Percentiles rank a stretch among this genome's conserved stretches.
phyloP scores from a whole-genome alignment of 257 asterid species.

The Solanum habrochaites region DNA sequence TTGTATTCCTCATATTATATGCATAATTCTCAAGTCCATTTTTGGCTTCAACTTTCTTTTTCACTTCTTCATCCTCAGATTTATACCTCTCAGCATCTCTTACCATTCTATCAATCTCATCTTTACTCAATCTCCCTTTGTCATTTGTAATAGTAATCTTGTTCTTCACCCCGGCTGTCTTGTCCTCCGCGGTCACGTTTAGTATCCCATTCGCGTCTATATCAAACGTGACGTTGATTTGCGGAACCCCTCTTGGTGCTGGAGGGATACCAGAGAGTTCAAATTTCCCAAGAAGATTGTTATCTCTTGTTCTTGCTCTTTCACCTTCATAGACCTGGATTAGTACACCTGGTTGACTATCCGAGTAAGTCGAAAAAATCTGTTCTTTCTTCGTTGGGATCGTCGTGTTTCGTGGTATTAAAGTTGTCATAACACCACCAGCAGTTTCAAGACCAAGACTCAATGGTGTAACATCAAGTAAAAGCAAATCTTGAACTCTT shows the following conservation, averaged over 20 bases:
- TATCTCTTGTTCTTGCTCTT: slow-evolving; percentile 37
- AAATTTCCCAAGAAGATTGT: slow-evolving; percentile 37
- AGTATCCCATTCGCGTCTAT: slow-evolving; percentile 44
- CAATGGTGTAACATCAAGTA: slow-evolving; percentile 43
- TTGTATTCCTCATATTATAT: slow-evolving; percentile 52
- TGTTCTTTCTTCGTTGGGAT: slow-evolving; percentile 49
- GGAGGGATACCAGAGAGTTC: slow-evolving; percentile 52
- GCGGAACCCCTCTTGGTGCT: slow-evolving; percentile 51
- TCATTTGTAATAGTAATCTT: slow-evolving; percentile 50
- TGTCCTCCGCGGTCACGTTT: slow-evolving; percentile 43
- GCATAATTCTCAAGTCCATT: slow-evolving; percentile 40
- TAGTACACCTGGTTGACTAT: slow-evolving; percentile 45
- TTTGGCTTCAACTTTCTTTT: slow-evolving; percentile 48
- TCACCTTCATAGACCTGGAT: slow-evolving; percentile 52
- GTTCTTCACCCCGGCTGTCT: slow-evolving; percentile 42
- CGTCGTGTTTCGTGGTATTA: slow-evolving; percentile 43
- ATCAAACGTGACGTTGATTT: slow-evolving; percentile 37
- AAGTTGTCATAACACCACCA: slow-evolving; percentile 42
- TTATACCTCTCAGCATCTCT: slow-evolving; percentile 44
- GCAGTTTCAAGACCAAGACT: slow-evolving; percentile 46
- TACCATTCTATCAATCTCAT: slow-evolving; percentile 47
- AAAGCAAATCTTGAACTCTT: slow-evolving; percentile 36
- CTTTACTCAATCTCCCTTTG: slow-evolving; percentile 37
- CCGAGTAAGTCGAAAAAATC: slow-evolving; percentile 39
- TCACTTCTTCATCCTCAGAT: slow-evolving; percentile 48